Conservation (phyloP, 1,284 basidiomycete species). For the Ceratobasidium sp. region DNA sequence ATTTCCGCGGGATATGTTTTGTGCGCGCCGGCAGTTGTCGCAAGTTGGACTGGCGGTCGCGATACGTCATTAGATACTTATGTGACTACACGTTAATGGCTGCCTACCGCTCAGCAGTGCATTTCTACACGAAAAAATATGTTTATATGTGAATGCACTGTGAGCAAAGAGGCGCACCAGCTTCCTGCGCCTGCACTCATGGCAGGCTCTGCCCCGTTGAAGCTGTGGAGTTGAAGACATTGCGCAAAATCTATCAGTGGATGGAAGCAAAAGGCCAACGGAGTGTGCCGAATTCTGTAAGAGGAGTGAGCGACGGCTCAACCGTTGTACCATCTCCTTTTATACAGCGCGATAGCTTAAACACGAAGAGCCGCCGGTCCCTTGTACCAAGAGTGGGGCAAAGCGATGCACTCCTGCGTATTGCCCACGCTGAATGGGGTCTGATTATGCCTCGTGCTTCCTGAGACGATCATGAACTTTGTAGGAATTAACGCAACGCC, state of each 20-base stretch:
- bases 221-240: constrained; percentile 30
- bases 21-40: constrained; percentile 26
- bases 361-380: neutral
- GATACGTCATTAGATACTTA: neutral
- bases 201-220: constrained; percentile 27
- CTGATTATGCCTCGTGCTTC: constrained; percentile 18
- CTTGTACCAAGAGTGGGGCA: neutral
- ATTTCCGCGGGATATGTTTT: neutral
- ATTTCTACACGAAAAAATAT: constrained; percentile 17
- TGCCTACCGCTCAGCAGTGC: constrained; percentile 35
- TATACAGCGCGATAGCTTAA: neutral
- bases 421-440: constrained; percentile 26
- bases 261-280: no score
- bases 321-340: neutral
- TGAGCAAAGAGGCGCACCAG: constrained; percentile 4
- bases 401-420: constrained; percentile 23
- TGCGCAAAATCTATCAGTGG: neutral
- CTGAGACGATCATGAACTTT: constrained; percentile 18
- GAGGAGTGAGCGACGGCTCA: neutral
- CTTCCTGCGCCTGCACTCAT: constrained; percentile 37
- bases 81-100: neutral
- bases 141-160: neutral
- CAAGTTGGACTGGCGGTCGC: constrained; percentile 20
- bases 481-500: neutral
- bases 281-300: neutral